These are phyloP conservation scores for Lathyrus oleraceus DNA, from an alignment of 306 rosid genomes.

Conservation along the genomic window DNA sequence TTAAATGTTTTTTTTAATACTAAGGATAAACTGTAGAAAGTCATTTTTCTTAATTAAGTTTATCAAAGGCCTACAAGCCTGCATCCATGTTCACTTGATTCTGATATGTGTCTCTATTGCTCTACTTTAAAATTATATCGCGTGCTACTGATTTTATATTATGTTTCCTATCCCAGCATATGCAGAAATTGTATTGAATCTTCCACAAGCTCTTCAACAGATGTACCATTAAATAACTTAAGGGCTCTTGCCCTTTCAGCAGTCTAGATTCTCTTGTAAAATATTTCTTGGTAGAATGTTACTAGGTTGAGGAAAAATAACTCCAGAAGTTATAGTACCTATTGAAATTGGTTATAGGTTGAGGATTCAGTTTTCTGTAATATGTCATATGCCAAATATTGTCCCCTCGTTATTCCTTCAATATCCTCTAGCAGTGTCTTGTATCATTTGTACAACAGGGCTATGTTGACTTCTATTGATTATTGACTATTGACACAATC, in stretches of 20 bases:
- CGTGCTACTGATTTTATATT: conserved; percentile 18
- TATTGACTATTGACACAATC: background rate
- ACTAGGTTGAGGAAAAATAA: conserved; percentile 19
- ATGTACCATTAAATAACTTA: conserved; percentile 43
- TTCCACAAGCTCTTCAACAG: conserved; percentile 73
- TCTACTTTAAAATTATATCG: background rate
- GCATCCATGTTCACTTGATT: conserved; percentile 20
- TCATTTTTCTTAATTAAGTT: background rate
- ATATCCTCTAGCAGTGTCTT: conserved; percentile 18
- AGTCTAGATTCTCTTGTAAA: conserved; percentile 49
- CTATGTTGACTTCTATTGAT: background rate
- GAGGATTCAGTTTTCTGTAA: conserved; percentile 31
- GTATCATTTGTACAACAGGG: conserved; percentile 32
- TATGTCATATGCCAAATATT: conserved; percentile 4
- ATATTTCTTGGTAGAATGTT: conserved; percentile 45
- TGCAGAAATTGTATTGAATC: conserved; percentile 87
- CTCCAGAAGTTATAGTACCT: conserved; percentile 17
- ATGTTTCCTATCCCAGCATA: conserved; percentile 58
- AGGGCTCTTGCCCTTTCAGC: conserved; percentile 29
- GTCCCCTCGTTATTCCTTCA: conserved; percentile 16
- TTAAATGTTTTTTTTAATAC: background rate
- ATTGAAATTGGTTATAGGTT: conserved; percentile 25
- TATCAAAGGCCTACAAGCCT: conserved; percentile 10
- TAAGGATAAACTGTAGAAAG: background rate
- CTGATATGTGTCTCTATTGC: conserved; percentile 14